Evolutionary conservation across 768 basidiomycete genomes (phyloP).

Genomic region (Calocybe cyanea): DNA sequence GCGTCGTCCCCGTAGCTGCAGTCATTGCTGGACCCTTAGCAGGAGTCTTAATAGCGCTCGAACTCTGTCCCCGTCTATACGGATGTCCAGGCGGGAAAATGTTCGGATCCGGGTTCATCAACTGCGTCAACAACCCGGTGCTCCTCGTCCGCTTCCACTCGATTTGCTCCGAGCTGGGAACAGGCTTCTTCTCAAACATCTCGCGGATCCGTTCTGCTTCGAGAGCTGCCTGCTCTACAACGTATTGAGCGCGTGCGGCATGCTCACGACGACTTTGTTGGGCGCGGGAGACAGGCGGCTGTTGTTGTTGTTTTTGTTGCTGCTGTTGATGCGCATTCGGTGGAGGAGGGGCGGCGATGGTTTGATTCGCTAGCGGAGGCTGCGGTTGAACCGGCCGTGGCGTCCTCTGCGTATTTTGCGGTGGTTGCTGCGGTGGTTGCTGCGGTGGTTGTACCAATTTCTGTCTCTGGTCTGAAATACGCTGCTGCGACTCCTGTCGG

Average conservation of each 20-base stretch:
- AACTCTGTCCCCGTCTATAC: slow-evolving; percentile 48
- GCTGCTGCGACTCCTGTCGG: no score
- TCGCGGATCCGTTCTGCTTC: slow-evolving; percentile 66
- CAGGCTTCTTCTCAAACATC: slow-evolving; percentile 70
- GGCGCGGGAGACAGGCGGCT: slow-evolving; percentile 17
- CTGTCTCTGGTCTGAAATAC: no score
- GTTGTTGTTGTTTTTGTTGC: slow-evolving; percentile 9
- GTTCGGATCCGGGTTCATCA: slow-evolving; percentile 69
- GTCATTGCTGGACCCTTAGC: slow-evolving; percentile 16
- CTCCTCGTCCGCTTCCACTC: slow-evolving; percentile 31
- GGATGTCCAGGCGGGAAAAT: slow-evolving; percentile 59
- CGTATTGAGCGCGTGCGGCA: slow-evolving; percentile 24
- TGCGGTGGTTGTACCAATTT: not conserved
- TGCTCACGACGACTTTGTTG: slow-evolving; percentile 21
- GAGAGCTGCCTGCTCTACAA: slow-evolving; percentile 46
- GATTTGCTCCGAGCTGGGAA: slow-evolving; percentile 57
- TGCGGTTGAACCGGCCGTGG: slow-evolving; percentile 4
- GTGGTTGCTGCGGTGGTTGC: not conserved
- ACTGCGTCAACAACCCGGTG: slow-evolving; percentile 57
- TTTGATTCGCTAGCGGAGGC: not conserved
- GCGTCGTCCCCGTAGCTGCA: not conserved
- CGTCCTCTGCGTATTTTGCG: slow-evolving; percentile 17
- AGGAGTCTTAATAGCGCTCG: slow-evolving; percentile 39
- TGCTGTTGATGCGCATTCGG: not conserved
- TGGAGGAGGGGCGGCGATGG: not conserved